phyloP scores from a whole-genome alignment of 2,329 filamentous ascomycete genomes.

The Xylariaceae sp. region DNA sequence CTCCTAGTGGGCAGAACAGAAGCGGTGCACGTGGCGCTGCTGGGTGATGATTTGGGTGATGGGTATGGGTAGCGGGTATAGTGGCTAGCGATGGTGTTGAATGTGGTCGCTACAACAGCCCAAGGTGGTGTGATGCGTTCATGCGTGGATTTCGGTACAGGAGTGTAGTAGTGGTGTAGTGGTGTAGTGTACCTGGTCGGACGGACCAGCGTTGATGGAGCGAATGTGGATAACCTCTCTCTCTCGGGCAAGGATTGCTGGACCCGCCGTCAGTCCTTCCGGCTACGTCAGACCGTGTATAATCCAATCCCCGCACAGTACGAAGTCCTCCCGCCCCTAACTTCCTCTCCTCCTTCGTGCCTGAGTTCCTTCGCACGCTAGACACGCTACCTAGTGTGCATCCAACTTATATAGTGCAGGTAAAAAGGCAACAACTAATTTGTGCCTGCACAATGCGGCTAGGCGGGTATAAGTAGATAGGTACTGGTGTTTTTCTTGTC shows the following conservation, averaged over 20 bases:
- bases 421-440: too few species aligned
- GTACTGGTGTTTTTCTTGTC: too few species aligned
- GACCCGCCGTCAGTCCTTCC: constrained; percentile 16
- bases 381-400: too few species aligned
- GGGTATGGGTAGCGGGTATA: constrained; percentile 6
- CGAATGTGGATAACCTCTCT: constrained; percentile 21
- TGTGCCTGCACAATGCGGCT: too few species aligned
- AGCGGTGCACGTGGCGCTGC: constrained; percentile 16
- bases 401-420: too few species aligned
- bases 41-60: constrained; percentile 4
- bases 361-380: too few species aligned
- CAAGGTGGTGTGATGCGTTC: constrained; percentile 16
- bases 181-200: constrained; percentile 1
- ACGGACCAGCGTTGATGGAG: constrained; percentile 17
- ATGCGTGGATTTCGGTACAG: constrained; percentile 20
- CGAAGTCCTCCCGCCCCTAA: constrained; percentile 1
- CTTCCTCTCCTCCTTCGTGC: neutral
- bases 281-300: constrained; percentile 23
- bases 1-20: constrained; percentile 11
- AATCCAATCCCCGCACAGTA: constrained; percentile 1
- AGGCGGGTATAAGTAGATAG: too few species aligned
- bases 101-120: neutral
- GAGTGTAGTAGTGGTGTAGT: neutral
- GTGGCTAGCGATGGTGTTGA: constrained; percentile 6
- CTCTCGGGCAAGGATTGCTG: constrained; percentile 20